These are phyloP conservation scores for Termitomyces sp. DNA, from an alignment of 768 basidiomycete species.

Conservation along the genomic window DNA sequence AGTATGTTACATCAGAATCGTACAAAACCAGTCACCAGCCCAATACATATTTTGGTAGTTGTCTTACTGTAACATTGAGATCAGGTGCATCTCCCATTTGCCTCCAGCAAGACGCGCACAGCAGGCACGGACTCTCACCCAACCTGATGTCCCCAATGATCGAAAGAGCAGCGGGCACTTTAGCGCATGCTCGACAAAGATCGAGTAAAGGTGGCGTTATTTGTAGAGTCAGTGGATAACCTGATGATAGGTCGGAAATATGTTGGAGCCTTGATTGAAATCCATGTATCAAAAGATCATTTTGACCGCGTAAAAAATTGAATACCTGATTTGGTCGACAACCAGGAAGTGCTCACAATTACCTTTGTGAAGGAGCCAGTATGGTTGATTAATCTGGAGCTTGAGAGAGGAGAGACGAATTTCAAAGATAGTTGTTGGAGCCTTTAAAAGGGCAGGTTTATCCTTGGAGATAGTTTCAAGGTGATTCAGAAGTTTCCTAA, in stretches of 20 bases:
- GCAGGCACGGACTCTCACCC: constrained; percentile 70
- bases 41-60: constrained; percentile 38
- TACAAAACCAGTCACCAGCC: neutral
- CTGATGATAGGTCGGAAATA: constrained; percentile 44
- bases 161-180: constrained; percentile 63
- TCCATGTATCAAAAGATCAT: constrained; percentile 1
- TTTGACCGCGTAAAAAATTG: neutral
- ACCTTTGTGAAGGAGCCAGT: constrained; percentile 77
- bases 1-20: neutral
- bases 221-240: constrained; percentile 67
- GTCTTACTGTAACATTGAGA: constrained; percentile 42
- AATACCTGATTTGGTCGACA: constrained; percentile 67
- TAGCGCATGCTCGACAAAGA: constrained; percentile 63
- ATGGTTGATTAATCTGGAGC: constrained; percentile 67
- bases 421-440: constrained; percentile 36
- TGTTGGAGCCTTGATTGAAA: constrained; percentile 45
- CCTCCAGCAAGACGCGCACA: constrained; percentile 73
- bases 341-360: constrained; percentile 79
- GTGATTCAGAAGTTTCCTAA: constrained; percentile 19
- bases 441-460: constrained; percentile 28
- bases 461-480: constrained; percentile 25
- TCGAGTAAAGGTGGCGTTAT: constrained; percentile 56
- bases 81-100: constrained; percentile 54
- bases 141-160: constrained; percentile 68
- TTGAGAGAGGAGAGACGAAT: constrained; percentile 48